Percentiles rank a stretch among this genome's conserved stretches.
These are phyloP conservation scores for Diphasiastrum complanatum DNA, from an alignment of 83 land plant genomes.

Conservation along the genomic window DNA sequence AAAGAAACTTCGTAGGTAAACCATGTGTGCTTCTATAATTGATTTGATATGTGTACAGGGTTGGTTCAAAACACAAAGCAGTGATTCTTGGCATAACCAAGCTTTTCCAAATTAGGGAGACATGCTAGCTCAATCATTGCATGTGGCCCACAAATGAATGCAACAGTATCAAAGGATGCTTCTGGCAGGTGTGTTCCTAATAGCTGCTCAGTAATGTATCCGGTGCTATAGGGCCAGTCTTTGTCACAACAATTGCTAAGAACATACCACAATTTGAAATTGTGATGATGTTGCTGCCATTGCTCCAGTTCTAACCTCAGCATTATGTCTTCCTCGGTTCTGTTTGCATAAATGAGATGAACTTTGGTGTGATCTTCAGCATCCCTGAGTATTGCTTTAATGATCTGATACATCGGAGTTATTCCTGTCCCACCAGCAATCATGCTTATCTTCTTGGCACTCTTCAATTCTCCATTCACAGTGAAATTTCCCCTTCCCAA, in stretches of 20 bases:
- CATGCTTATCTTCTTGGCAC: conserved; percentile 63
- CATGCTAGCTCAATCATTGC: conserved; percentile 68
- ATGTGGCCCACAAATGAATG: conserved; percentile 79
- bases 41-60: too few species aligned
- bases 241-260: conserved; percentile 23
- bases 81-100: conserved; percentile 38
- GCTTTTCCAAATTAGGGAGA: conserved; percentile 65
- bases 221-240: conserved; percentile 57
- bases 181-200: conserved; percentile 54
- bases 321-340: conserved; percentile 74
- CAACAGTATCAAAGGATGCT: conserved; percentile 36
- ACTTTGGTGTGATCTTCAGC: conserved; percentile 66
- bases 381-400: conserved; percentile 60
- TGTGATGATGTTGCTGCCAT: conserved; percentile 35
- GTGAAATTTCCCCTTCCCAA: conserved; percentile 53
- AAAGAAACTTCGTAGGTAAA: too few species aligned
- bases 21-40: too few species aligned
- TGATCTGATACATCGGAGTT: conserved; percentile 83
- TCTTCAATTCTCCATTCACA: conserved; percentile 45
- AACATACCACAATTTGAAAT: conserved; percentile 82
- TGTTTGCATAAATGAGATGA: conserved; percentile 63
- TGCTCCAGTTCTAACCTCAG: conserved; percentile 60
- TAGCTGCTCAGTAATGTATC: conserved; percentile 44
- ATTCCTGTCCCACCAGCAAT: conserved; percentile 86
- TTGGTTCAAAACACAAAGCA: conserved; percentile 52